Evolutionary conservation across 768 basidiomycete species (phyloP).

Genomic region (Suillus hirtellus): DNA sequence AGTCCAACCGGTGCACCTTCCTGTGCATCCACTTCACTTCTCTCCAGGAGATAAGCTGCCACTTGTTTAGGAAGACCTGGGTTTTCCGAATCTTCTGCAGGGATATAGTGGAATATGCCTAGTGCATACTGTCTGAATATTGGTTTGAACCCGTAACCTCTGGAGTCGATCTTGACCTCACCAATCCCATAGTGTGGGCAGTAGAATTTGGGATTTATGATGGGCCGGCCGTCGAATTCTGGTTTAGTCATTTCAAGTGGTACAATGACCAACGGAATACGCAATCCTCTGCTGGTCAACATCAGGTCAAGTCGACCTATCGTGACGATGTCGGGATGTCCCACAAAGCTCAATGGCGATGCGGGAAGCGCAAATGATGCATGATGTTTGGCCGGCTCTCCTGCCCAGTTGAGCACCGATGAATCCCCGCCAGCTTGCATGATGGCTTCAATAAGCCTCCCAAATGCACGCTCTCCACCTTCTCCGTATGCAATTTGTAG

Average conservation of each 20-base stretch:
- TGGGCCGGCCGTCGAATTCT: not conserved
- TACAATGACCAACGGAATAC: not conserved
- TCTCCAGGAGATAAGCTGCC: not conserved
- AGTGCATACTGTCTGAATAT: not conserved
- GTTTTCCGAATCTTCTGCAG: not conserved
- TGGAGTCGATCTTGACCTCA: not conserved
- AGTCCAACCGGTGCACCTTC: not conserved
- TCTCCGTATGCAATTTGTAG: not conserved
- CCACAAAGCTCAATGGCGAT: not conserved
- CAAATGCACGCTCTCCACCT: not conserved
- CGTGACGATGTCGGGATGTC: not conserved
- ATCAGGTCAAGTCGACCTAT: not conserved
- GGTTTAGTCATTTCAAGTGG: not conserved
- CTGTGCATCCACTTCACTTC: not conserved
- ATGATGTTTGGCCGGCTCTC: not conserved
- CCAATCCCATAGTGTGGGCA: not conserved
- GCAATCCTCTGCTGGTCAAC: not conserved
- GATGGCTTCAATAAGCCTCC: not conserved
- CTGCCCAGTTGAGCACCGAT: not conserved
- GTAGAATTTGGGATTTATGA: not conserved
- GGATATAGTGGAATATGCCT: not conserved
- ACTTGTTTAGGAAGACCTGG: constrained; percentile 1
- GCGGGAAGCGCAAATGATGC: not conserved
- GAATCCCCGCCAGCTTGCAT: not conserved
- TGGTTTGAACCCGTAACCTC: not conserved